Base-by-base conservation (phyloP, 257 asterid genomes). In the Paulownia fortunei region DNA sequence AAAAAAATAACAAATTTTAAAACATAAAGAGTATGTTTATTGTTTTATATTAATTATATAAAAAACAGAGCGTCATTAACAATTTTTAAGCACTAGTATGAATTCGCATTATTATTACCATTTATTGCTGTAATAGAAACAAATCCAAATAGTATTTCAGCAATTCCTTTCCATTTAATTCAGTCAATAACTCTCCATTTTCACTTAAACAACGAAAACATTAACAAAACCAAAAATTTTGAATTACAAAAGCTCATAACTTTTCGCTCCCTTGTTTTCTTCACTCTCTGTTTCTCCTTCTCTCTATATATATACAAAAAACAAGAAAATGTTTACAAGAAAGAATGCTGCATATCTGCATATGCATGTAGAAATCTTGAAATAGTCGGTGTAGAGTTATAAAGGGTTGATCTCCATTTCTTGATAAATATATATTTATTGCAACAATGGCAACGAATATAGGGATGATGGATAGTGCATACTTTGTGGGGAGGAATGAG, bases 391-490 rank as follows among this genome's bases (percentile, higher is more conserved):
- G 62, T 7, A 79, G 24, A 69, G 21, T 34, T 32, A 5, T 39
- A 16, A 39, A 78, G 76, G 47, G 44, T n/a, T 46, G 64, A 16
- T 65, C 69, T 19, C 37, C 18, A 23, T 76, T 65, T 44, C 42
- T 65, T 60, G 65, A 46, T 46, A 12, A 30, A 19, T 19, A 41
- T 10, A 42, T 11, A 3, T 77, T 67, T 46, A 60, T 68, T 80
- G 71, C 73, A 49, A 72, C 4, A 52, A 93, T 93, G 98, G 97
- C 97, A 27, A 30, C 94, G 56, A 91, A 86, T 79, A 93, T 93
- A 26, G 98, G 98, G 81, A 91, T 93, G 64, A 93, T 93, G 98
- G 98, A 93, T 62, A 85, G 97, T 42, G 98, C 97, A 5, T 93
- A 93, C 81, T 93, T 93, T 67, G 98, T 91, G 47, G 98, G 98